A percentile compares a stretch with the other conserved stretches of the same genome.
Evolutionary conservation across 345 rosid species (phyloP).

Genomic region (Arabis hirsuta): DNA sequence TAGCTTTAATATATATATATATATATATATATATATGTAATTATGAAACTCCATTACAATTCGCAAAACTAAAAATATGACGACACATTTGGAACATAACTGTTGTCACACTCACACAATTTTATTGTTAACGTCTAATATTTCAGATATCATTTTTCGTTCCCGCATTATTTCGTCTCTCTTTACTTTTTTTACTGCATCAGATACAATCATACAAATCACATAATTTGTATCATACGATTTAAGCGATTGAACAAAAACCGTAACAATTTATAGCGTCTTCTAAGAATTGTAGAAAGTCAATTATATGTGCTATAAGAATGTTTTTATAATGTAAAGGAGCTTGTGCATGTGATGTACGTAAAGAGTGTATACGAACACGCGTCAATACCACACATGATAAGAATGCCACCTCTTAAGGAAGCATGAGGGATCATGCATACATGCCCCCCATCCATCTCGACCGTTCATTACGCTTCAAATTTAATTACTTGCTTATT

Average conservation of each 20-base stretch:
- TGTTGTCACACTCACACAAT: not conserved
- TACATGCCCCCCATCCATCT: conserved; percentile 39
- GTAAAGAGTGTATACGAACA: conserved; percentile 35
- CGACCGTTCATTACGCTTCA: conserved; percentile 38
- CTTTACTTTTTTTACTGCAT: not conserved
- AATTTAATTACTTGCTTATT: conserved; percentile 12
- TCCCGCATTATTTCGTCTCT: too few relatives aligned
- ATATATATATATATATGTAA: too few relatives aligned
- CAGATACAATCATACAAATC: conserved; percentile 7
- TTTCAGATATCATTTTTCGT: not conserved
- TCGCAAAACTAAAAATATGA: not conserved
- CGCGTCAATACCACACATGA: conserved; percentile 40
- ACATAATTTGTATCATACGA: not conserved
- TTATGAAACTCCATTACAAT: not conserved
- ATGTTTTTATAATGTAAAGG: conserved; percentile 26
- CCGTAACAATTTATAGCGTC: not conserved
- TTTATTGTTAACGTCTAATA: not conserved
- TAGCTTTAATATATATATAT: too few relatives aligned
- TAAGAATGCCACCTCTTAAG: conserved; percentile 46
- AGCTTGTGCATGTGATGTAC: conserved; percentile 41
- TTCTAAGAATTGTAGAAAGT: not conserved
- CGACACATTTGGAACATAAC: not conserved
- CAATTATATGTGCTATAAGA: conserved; percentile 16
- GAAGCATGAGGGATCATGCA: conserved; percentile 43
- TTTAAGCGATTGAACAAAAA: not conserved